Evolutionary conservation across 2,329 filamentous ascomycete species (phyloP).

Genomic region (Drechslerella dactyloides): DNA sequence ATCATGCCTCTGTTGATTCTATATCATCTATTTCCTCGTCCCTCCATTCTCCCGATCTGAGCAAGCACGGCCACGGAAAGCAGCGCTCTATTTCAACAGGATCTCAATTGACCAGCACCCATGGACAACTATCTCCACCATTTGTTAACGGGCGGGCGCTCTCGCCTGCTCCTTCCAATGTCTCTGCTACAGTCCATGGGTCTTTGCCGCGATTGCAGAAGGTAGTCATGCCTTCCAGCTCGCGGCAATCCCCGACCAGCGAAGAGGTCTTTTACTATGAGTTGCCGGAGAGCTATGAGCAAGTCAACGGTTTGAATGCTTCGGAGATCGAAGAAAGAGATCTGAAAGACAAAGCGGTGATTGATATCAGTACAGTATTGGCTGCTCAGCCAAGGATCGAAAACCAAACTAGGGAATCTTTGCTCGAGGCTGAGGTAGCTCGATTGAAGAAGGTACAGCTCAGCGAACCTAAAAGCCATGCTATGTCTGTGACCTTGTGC

Average conservation of each 20-base stretch:
- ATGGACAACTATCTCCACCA: conserved; percentile 9
- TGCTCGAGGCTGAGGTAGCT: conserved; percentile 42
- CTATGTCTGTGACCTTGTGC: no score
- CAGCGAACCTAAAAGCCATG: no score
- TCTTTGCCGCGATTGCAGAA: conserved; percentile 38
- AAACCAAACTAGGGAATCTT: conserved; percentile 26
- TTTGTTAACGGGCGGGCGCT: neutral
- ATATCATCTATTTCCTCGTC: conserved; percentile 37
- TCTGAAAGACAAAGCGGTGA: conserved; percentile 36
- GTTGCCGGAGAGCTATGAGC: conserved; percentile 42
- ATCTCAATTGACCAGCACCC: conserved; percentile 22
- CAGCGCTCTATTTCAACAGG: conserved; percentile 27
- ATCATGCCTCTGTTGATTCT: conserved; percentile 40
- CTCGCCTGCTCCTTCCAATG: no score
- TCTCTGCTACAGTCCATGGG: conserved; percentile 20
- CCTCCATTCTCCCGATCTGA: conserved; percentile 32
- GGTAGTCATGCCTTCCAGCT: conserved; percentile 28
- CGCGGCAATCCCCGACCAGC: conserved; percentile 29
- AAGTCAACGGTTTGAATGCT: conserved; percentile 42
- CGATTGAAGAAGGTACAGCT: conserved; percentile 39
- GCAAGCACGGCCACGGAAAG: conserved; percentile 22
- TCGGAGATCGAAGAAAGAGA: conserved; percentile 44
- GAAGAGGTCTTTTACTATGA: conserved; percentile 33
- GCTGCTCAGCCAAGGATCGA: conserved; percentile 21
- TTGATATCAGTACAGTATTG: conserved; percentile 25